Base-by-base conservation (phyloP, 192 early-diverging fungal species). In the Coemansia asiatica region DNA sequence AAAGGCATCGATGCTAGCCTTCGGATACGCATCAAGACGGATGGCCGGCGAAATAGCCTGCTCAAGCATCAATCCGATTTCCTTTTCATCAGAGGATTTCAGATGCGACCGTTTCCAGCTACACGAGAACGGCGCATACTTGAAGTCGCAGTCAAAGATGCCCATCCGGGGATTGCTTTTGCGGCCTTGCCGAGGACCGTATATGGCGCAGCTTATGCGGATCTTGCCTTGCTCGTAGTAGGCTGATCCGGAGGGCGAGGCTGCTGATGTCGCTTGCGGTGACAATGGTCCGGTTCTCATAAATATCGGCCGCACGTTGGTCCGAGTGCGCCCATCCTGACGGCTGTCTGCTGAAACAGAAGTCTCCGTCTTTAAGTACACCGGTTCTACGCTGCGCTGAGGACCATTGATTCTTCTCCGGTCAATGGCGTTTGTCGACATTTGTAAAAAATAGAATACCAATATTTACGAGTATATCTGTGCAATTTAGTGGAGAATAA, bases 141-240 rank as follows among this genome's bases (percentile, higher is more conserved):
- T 64, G 28, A 83, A 83, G 64, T 79, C 76, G 62, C 81, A 83
- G 35, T 67, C 68, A 19, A 83, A 83, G 22, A 62, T 68, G 28
- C 67, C 76, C 64, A 69, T 76, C 35, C 71, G 69, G 31, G 74
- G 59, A 44, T 74, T 74, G 69, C 69, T 75, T 33, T 70, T 66
- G 50, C 75, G 75, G 38, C 66, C 78, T 48, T 74, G 69, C 44
- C 79, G 78, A 10, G 79, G 83, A 1, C 79, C 79, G 36, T 84
- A 81, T 23, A 84, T 64, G 10, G 77, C 83, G 57, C 83, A 84
- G 69, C 79, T 76, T 49, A 84, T 56, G 48, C 83, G 78, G 23
- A 78, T 78, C 23, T 75, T 74, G 28, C 72, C 75, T 31, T 84
- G 83, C 59, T 84, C 83, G 28, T 67, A 81, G 49, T 78, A 84